Evolutionary conservation across 768 basidiomycete genomes (phyloP), one percentile per base, ranked within the genome.

Genomic region (Lyophyllum semitale): DNA sequence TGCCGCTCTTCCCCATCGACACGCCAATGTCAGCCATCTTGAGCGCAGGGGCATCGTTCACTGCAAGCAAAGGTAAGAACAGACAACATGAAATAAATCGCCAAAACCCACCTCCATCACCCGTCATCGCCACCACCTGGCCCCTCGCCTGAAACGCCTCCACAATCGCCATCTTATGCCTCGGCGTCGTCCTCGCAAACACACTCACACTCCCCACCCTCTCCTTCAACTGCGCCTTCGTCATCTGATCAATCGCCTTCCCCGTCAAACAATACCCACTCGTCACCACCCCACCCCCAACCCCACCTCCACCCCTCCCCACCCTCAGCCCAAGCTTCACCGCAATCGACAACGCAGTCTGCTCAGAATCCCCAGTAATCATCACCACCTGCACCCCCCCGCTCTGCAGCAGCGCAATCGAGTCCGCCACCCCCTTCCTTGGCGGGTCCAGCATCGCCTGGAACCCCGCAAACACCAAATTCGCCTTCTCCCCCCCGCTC

Each of bases 11-110:
- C 54, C 96, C 96, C 96, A 98, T 98, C 35, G 93, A 92, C 50
- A 98, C 85, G 12, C 96, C 96, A 63, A 98, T 97, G 68, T 98
- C 95, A 2, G 96, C 95, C 93, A 94, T 93, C 73, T 95, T 97
- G 57, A 98, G 75, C 37, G 96, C 95, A 2, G 95, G 96, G 0
- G 96, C 95, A 63, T 98, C 96, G 68, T 98, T 98, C 15, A 98
- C 95, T 80, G 46, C 46, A 44, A 44, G 9, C 12, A 25, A 29
- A 59, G 30, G 27, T 17, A 8, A 40, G 33, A 25, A 46, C 30
- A 46, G 48, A 8, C n/a, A 18, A 49, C 8, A 48, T n/a, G 17
- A 44, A 9, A 25, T 20, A 32, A 50, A 55, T 17, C 26, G 18
- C 27, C 8, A 53, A 13, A 23, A 74, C 85, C 18, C 40, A 92